Percentiles rank a stretch among this genome's conserved stretches.
These are phyloP conservation scores for Sarcomyxa edulis DNA, from an alignment of 768 basidiomycete species.

Conservation along the genomic window DNA sequence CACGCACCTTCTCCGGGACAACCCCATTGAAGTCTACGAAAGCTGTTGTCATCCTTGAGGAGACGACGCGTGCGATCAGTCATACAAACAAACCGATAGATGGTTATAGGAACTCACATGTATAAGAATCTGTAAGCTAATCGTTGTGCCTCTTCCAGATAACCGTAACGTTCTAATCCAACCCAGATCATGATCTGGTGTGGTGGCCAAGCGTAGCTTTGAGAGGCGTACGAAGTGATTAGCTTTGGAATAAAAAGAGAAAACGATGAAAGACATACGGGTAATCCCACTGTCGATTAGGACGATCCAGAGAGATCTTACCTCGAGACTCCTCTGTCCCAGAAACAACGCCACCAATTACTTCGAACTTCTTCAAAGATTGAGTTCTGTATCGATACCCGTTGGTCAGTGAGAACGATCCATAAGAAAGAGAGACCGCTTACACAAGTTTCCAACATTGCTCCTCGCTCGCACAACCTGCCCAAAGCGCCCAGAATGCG, in stretches of 20 bases:
- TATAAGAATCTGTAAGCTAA: conserved; percentile 96
- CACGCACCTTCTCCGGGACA: conserved; percentile 88
- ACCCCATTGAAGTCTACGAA: conserved; percentile 98
- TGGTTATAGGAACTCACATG: conserved; percentile 60
- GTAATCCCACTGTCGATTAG: conserved; percentile 99
- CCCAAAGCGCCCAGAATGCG: conserved; percentile 94
- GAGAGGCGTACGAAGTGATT: conserved; percentile 3
- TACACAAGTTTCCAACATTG: conserved; percentile 93
- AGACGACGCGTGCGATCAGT: no score
- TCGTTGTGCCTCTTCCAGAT: conserved; percentile 87
- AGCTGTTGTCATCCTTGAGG: conserved; percentile 80
- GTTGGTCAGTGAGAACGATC: conserved; percentile 12
- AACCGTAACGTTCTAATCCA: conserved; percentile 93
- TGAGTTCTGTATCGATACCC: conserved; percentile 51
- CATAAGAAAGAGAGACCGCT: conserved; percentile 24
- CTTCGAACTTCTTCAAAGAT: conserved; percentile 93
- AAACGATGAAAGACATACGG: conserved; percentile 52
- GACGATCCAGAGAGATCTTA: conserved; percentile 91
- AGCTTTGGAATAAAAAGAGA: conserved; percentile 14
- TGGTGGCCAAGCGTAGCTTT: conserved; percentile 58
- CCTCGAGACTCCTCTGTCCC: conserved; percentile 97
- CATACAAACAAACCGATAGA: not conserved
- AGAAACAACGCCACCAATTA: conserved; percentile 89
- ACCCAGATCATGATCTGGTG: conserved; percentile 99
- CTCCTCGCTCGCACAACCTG: conserved; percentile 93